A percentile compares a stretch with the other conserved stretches of the same genome.
Evolutionary conservation across 805 yeast species (phyloP).

Genomic region (Yamadazyma philogaea): DNA sequence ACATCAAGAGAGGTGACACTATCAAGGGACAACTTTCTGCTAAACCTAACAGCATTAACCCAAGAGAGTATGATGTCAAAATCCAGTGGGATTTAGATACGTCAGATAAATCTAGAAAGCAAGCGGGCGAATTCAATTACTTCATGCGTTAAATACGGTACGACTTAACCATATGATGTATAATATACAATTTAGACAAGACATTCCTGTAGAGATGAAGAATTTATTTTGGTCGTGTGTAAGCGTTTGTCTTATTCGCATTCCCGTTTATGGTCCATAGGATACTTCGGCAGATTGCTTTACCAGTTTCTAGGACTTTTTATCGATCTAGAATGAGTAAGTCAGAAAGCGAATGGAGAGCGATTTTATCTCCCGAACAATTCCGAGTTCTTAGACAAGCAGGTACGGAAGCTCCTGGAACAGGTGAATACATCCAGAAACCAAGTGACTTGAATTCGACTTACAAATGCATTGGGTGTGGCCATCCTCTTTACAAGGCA

Average conservation of each 20-base stretch:
- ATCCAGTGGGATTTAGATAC: constrained; percentile 55
- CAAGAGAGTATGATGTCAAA: constrained; percentile 86
- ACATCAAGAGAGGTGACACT: constrained; percentile 70
- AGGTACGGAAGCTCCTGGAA: constrained; percentile 66
- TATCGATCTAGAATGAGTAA: constrained; percentile 15
- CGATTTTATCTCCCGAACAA: constrained; percentile 71
- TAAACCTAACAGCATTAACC: constrained; percentile 73
- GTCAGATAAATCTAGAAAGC: constrained; percentile 47
- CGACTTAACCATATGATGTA: neutral
- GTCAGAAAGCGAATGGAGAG: constrained; percentile 72
- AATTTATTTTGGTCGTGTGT: neutral
- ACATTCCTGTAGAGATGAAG: too few relatives aligned
- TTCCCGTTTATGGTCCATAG: neutral
- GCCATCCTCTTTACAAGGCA: constrained; percentile 72
- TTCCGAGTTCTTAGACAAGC: constrained; percentile 71
- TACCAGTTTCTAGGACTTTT: neutral
- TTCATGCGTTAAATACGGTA: constrained; percentile 55
- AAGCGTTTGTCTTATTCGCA: neutral
- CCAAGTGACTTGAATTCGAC: constrained; percentile 57
- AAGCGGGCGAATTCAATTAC: constrained; percentile 59
- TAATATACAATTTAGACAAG: too few relatives aligned
- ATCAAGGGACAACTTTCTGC: constrained; percentile 70
- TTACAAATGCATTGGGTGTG: constrained; percentile 86
- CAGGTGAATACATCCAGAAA: constrained; percentile 56
- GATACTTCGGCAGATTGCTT: neutral